Evolutionary conservation across 1,284 basidiomycete genomes (phyloP), one percentile per base, ranked within the genome.

Genomic region (Neolentinus lepideus): DNA sequence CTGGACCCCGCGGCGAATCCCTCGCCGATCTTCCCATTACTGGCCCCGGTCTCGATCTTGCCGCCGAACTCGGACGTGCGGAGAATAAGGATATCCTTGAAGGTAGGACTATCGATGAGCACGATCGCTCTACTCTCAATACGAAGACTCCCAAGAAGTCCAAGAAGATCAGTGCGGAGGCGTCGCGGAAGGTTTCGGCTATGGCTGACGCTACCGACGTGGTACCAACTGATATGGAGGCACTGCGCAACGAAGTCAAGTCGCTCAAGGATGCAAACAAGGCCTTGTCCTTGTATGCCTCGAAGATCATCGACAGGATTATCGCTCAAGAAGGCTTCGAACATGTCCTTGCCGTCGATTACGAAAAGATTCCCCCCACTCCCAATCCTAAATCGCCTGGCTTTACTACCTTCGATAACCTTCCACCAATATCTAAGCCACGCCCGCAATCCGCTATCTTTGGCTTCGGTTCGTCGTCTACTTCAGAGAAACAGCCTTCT

Each of bases 281-380:
- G 69, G 94, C 93, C 0, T 75, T 98, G 11, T 92, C 91, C 16
- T 74, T 98, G 22, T 98, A 98, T 67, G 93, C 94, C 19, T 93
- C 91, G 55, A 98, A 97, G 77, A 97, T 98, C 64, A 88, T 98
- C 63, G 93, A 98, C 74, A 84, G 94, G 54, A 96, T 98, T 68
- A 93, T 96, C 59, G 83, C 92, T 2, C 85, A 92, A 66, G 93
- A 95, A 70, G 94, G 93, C 27, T 96, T 93, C 71, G 94, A 98
- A 69, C 90, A 94, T 63, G 88, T 98, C 54, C 81, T 97, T 26
- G 89, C 94, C 22, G 84, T 83, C 51, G 94, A 97, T 68, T 94
- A 93, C 65, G 88, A 88, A 54, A 81, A 81, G 63, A 75, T 74
- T 45, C 75, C 75, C 2, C 52, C 54, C 0, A 59, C 60, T 16